These are phyloP conservation scores for Chaetomium sp. DNA, from an alignment of 2,329 filamentous ascomycete species.

Conservation along the genomic window DNA sequence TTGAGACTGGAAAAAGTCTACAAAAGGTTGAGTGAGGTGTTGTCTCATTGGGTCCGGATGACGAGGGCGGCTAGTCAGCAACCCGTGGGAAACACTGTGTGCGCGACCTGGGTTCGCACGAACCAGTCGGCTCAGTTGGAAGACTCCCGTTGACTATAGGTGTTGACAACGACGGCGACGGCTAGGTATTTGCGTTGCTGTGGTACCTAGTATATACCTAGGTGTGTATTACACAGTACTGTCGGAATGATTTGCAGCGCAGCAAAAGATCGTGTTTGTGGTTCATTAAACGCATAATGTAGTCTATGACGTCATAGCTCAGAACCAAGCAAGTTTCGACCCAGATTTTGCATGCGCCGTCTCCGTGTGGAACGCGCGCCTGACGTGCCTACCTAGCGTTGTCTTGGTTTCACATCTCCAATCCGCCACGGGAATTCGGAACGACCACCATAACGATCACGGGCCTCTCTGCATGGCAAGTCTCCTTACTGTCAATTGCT, in stretches of 20 bases:
- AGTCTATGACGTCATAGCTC: constrained; percentile 8
- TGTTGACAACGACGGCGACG: no score
- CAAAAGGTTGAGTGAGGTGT: background rate
- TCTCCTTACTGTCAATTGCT: no score
- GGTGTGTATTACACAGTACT: background rate
- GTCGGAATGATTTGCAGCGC: background rate
- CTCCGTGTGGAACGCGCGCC: background rate
- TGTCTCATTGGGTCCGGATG: background rate
- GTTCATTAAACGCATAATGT: background rate
- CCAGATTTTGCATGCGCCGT: background rate
- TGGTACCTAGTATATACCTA: no score
- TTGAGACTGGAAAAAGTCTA: background rate
- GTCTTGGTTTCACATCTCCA: background rate
- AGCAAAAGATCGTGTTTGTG: background rate
- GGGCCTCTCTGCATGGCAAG: no score
- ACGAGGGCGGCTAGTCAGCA: background rate
- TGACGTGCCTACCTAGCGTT: background rate
- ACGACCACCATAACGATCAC: no score
- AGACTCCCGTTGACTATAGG: background rate
- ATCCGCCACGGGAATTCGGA: background rate
- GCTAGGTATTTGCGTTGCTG: no score
- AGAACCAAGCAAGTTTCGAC: background rate
- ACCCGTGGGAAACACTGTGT: background rate
- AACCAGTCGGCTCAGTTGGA: background rate
- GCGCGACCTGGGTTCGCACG: background rate